Evolutionary conservation across 257 asterid genomes (phyloP).

Genomic region (Parsonsia alboflavescens): DNA sequence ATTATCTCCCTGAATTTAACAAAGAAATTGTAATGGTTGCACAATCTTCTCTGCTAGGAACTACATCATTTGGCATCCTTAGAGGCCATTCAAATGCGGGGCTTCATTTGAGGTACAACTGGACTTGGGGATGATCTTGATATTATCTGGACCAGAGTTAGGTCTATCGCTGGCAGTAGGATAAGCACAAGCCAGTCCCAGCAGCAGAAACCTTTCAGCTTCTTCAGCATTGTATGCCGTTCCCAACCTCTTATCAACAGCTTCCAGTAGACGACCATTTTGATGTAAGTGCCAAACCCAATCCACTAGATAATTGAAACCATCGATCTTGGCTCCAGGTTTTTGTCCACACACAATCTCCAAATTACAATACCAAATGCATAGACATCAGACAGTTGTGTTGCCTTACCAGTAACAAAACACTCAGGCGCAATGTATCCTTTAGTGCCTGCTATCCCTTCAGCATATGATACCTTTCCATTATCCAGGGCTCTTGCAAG

Average conservation of each 20-base stretch:
- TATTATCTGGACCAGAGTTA: conserved; percentile 54
- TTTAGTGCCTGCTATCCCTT: conserved; percentile 70
- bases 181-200: conserved; percentile 80
- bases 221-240: conserved; percentile 47
- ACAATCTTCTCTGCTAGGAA: conserved; percentile 26
- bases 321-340: conserved; percentile 2
- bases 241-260: conserved; percentile 58
- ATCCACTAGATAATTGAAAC: conserved; percentile 55
- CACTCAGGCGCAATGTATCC: conserved; percentile 97
- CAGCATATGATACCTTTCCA: conserved; percentile 67
- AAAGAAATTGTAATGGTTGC: conserved; percentile 33
- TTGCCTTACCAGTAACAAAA: conserved; percentile 82
- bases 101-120: conserved; percentile 69
- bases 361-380: conserved; percentile 77
- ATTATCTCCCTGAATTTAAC: conserved; percentile 41
- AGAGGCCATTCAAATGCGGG: conserved; percentile 82
- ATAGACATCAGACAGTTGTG: conserved; percentile 70
- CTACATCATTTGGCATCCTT: conserved; percentile 27
- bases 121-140: conserved; percentile 56
- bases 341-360: conserved; percentile 61
- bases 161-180: conserved; percentile 69
- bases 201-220: conserved; percentile 56
- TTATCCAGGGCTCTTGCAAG: conserved; percentile 86
- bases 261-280: conserved; percentile 55
- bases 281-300: conserved; percentile 68